Base-by-base conservation (phyloP, 441 rosid species). In the Mallotus japonicus region DNA sequence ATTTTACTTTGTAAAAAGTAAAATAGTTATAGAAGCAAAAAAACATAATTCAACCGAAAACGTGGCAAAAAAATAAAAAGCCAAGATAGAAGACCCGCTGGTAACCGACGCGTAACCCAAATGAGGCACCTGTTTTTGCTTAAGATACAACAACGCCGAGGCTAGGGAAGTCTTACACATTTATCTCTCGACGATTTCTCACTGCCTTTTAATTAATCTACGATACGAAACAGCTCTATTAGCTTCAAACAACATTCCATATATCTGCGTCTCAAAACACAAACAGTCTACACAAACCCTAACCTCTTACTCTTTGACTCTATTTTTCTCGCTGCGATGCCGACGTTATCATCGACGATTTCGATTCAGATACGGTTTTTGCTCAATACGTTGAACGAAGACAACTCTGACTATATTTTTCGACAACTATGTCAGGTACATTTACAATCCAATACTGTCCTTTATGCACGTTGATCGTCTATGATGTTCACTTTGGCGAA, bases 301-400 rank as follows among this genome's bases (percentile, higher is more conserved):
- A 73, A 70, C 57, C 51, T 64, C 67, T 44, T 34, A 13, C 54
- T 57, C 70, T 10, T 8, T 44, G 10, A 7, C 49, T 44, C 11
- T 10, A 5, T 44, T 44, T 73, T 62, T 69, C 80, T 61, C 68
- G 60, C 80, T 70, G 67, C 84, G 84, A 88, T 92, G 95, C 76
- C 80, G 12, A 73, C 78, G 75, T 80, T 79, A 57, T 82, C 94
- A n/a, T 80, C 90, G 17, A 75, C 82, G 60, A 77, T 90, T 77
- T 77, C 89, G 28, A 75, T 78, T 44, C 93, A 92, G 82, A 81
- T 92, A 83, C 97, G 96, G 73, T 90, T 86, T 87, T 71, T 90
- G 83, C 87, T 96, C 60, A 84, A 80, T 67, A 77, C 82, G 80
- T 77, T 85, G 80, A 81, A 75, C 79, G 97, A 88, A 69, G 78